These are phyloP conservation scores for Neonectria magnoliae DNA, from an alignment of 2,329 filamentous ascomycete genomes.

Conservation along the genomic window DNA sequence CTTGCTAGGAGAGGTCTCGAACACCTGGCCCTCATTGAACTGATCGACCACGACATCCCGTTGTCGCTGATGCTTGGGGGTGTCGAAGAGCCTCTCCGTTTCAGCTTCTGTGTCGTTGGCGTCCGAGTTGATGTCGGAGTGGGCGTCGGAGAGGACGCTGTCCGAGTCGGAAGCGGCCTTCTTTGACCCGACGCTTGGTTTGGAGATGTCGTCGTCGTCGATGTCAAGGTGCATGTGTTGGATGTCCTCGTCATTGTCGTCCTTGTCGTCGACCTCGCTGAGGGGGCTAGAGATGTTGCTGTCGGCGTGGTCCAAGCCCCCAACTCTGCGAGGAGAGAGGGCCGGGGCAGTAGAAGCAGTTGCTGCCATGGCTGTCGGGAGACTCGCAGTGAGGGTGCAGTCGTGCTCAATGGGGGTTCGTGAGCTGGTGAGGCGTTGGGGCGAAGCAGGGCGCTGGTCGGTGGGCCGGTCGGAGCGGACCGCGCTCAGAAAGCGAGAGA, in stretches of 20 bases:
- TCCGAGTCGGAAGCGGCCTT: slow-evolving; percentile 56
- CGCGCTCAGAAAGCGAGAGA: slow-evolving; percentile 28
- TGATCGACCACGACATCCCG: slow-evolving; percentile 69
- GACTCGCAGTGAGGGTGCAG: slow-evolving; percentile 30
- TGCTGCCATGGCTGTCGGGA: slow-evolving; percentile 59
- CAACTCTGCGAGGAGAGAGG: slow-evolving; percentile 54
- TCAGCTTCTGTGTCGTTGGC: slow-evolving; percentile 84
- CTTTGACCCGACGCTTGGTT: slow-evolving; percentile 40
- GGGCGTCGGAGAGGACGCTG: slow-evolving; percentile 66
- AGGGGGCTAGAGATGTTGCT: slow-evolving; percentile 88
- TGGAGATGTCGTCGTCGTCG: slow-evolving; percentile 47
- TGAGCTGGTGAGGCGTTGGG: slow-evolving; percentile 13
- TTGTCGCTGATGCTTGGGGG: slow-evolving; percentile 75
- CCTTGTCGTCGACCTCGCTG: slow-evolving; percentile 88
- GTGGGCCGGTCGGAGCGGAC: slow-evolving; percentile 34
- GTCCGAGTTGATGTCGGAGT: slow-evolving; percentile 52
- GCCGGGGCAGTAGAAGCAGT: slow-evolving; percentile 61
- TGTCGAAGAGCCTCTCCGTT: slow-evolving; percentile 91
- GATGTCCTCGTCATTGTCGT: slow-evolving; percentile 74
- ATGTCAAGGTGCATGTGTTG: slow-evolving; percentile 65
- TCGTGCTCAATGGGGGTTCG: slow-evolving; percentile 14
- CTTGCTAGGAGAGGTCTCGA: slow-evolving; percentile 80
- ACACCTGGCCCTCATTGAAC: slow-evolving; percentile 63
- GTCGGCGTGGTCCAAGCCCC: slow-evolving; percentile 63
- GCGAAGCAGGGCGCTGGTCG: slow-evolving; percentile 21